Conservation (phyloP, 1,284 basidiomycete species). For the Fomitiporia mediterranea region DNA sequence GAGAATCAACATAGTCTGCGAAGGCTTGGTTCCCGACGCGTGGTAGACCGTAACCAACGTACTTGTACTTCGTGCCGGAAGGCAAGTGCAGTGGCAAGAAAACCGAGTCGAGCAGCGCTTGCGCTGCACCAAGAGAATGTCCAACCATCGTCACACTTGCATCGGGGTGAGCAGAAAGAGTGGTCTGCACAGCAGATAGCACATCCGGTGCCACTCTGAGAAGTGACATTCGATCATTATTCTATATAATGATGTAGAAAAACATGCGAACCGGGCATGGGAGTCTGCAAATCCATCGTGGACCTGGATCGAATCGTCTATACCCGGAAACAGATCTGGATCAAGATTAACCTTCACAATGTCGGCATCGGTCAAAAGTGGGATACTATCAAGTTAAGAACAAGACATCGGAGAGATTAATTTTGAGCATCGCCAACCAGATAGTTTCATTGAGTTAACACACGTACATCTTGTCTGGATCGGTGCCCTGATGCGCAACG, state of each 20-base stretch:
- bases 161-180: slow-evolving; percentile 29
- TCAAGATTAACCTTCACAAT: slow-evolving; percentile 29
- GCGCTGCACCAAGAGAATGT: slow-evolving; percentile 44
- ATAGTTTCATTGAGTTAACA: not conserved
- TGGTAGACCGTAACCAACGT: slow-evolving; percentile 40
- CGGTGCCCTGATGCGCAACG: slow-evolving; percentile 29
- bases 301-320: slow-evolving; percentile 20
- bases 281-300: slow-evolving; percentile 24
- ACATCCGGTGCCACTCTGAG: slow-evolving; percentile 33
- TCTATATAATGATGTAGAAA: slow-evolving; percentile 13
- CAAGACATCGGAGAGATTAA: not conserved
- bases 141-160: slow-evolving; percentile 34
- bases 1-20: slow-evolving; percentile 23
- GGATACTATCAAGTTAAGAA: slow-evolving; percentile 5
- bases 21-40: slow-evolving; percentile 32
- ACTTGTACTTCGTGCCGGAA: slow-evolving; percentile 33
- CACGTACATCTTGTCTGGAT: slow-evolving; percentile 18
- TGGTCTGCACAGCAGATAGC: slow-evolving; percentile 33
- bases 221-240: not conserved
- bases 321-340: slow-evolving; percentile 25
- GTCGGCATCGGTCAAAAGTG: slow-evolving; percentile 33
- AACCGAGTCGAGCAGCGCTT: slow-evolving; percentile 44
- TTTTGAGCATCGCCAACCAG: not conserved
- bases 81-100: slow-evolving; percentile 44
- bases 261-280: slow-evolving; percentile 21